Evolutionary conservation across 768 basidiomycete species (phyloP).

Genomic region (Vararia minispora): DNA sequence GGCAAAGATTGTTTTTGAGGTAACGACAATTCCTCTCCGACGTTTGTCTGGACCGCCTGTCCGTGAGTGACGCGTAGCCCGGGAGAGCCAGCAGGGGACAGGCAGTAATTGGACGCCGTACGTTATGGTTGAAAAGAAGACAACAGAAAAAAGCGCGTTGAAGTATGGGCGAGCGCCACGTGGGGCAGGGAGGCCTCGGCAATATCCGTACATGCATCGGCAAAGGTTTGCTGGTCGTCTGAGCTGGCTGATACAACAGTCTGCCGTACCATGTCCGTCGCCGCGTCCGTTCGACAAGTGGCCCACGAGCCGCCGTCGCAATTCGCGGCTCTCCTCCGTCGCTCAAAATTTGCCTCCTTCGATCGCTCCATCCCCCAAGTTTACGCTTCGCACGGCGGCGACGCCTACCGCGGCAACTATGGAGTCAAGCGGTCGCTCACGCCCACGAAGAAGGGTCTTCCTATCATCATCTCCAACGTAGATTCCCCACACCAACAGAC

Average conservation of each 20-base stretch:
- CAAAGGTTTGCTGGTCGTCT: too few species aligned
- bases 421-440: conserved; percentile 78
- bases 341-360: conserved; percentile 73
- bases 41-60: conserved; percentile 85
- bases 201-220: conserved; percentile 3
- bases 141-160: conserved; percentile 11
- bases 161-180: too few species aligned
- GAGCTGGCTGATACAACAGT: conserved; percentile 1
- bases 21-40: conserved; percentile 51
- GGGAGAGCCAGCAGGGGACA: conserved; percentile 35
- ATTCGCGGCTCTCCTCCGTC: conserved; percentile 67
- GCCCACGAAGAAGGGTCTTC: conserved; percentile 48
- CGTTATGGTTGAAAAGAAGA: conserved; percentile 20
- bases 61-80: conserved; percentile 31
- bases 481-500: conserved; percentile 69
- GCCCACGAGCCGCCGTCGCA: conserved; percentile 55
- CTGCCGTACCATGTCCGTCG: background rate
- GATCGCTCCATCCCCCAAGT: conserved; percentile 71
- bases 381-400: conserved; percentile 58
- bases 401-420: conserved; percentile 72
- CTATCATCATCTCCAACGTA: conserved; percentile 54
- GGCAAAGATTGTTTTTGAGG: conserved; percentile 92
- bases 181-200: conserved; percentile 6
- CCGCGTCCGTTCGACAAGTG: background rate
- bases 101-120: conserved; percentile 79